Conservation (phyloP, 257 asterid species). For the Fraxinus cuspidata region DNA sequence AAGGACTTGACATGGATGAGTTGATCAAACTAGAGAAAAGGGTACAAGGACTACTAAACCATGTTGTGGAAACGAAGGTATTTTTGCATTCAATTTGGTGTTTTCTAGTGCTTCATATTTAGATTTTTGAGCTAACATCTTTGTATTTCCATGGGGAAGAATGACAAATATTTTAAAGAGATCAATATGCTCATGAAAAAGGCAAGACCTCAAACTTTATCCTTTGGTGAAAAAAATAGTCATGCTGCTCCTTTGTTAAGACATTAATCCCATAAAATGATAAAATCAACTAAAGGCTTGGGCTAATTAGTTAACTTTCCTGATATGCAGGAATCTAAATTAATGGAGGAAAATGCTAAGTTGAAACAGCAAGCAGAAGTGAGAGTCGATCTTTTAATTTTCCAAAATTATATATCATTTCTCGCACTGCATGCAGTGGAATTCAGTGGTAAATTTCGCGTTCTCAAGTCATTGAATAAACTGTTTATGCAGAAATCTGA, state of each 20-base stretch:
- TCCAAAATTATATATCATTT: neutral
- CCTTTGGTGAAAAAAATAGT: neutral
- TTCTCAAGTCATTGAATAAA: too few relatives aligned
- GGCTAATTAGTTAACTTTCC: neutral
- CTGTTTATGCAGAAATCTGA: too few relatives aligned
- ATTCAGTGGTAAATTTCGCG: neutral
- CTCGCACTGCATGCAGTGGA: neutral
- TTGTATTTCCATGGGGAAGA: conserved; percentile 36
- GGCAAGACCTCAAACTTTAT: conserved; percentile 43
- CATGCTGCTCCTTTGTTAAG: too few relatives aligned
- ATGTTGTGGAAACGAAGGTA: conserved; percentile 61
- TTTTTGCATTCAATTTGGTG: neutral
- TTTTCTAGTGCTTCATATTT: neutral
- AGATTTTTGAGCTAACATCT: neutral
- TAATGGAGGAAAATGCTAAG: conserved; percentile 51
- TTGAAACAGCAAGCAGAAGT: conserved; percentile 51
- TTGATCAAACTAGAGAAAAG: conserved; percentile 64
- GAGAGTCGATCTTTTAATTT: neutral
- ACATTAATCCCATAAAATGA: too few relatives aligned
- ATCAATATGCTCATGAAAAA: conserved; percentile 53
- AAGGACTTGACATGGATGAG: conserved; percentile 65
- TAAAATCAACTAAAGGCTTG: too few relatives aligned
- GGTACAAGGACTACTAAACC: conserved; percentile 54
- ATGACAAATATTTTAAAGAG: conserved; percentile 50
- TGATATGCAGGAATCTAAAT: conserved; percentile 55